A percentile compares a stretch with the other conserved stretches of the same genome.
Evolutionary conservation across 495 filamentous ascomycete genomes (phyloP).

Genomic region (Pyrenula aspistea): DNA sequence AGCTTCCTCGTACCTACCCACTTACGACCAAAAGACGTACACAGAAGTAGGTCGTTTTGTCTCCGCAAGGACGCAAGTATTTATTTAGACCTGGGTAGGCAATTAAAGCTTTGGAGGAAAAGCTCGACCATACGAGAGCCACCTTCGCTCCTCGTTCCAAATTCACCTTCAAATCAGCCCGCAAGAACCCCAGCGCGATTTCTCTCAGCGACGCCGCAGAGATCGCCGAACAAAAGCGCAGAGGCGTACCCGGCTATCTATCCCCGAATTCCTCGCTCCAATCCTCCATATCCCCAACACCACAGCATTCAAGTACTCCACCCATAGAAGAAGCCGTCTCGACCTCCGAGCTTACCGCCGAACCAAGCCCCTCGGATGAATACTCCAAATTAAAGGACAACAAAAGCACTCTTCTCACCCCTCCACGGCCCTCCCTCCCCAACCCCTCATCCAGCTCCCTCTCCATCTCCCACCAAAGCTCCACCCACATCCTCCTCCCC

Average conservation of each 20-base stretch:
- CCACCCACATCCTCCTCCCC: constrained; percentile 42
- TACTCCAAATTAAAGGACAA: constrained; percentile 9
- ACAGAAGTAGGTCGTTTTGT: constrained; percentile 37
- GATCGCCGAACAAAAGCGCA: constrained; percentile 34
- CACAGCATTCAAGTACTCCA: constrained; percentile 38
- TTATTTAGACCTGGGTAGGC: constrained; percentile 28
- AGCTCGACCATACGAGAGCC: constrained; percentile 45
- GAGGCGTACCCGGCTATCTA: constrained; percentile 26
- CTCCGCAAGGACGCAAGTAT: background rate
- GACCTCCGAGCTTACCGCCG: constrained; percentile 19
- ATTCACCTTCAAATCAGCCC: constrained; percentile 58
- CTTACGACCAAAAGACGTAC: constrained; percentile 68
- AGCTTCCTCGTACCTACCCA: constrained; percentile 53
- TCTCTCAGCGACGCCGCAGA: constrained; percentile 44
- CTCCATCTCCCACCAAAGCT: constrained; percentile 44
- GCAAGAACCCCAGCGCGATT: constrained; percentile 44
- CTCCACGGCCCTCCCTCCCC: constrained; percentile 16
- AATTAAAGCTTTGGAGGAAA: constrained; percentile 56
- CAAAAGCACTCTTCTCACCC: background rate
- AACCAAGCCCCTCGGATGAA: constrained; percentile 8
- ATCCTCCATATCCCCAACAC: constrained; percentile 39
- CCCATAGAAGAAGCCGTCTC: constrained; percentile 31
- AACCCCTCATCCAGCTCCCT: constrained; percentile 38
- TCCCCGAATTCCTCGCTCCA: constrained; percentile 34
- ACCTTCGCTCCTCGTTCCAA: constrained; percentile 51